A percentile compares a stretch with the other conserved stretches of the same genome.
Conservation (phyloP, 2,329 filamentous ascomycete species). For the Dactylellina parvicollis region DNA sequence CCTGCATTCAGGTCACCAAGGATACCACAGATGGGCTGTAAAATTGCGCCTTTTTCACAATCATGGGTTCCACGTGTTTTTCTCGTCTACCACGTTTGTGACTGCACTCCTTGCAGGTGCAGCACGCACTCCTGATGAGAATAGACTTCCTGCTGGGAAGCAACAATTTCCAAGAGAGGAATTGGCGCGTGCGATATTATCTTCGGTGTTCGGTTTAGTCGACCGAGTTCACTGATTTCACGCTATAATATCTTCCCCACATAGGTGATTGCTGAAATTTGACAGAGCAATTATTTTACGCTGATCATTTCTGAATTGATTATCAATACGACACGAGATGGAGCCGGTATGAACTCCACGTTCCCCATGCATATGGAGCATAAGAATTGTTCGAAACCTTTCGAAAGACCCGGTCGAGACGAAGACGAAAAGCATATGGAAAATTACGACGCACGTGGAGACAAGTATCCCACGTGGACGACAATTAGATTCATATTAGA, state of each 20-base stretch:
- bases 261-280: conserved; percentile 4
- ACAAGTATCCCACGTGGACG: conserved; percentile 49
- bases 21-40: conserved; percentile 9
- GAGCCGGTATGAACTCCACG: not conserved
- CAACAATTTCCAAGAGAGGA: too few species aligned
- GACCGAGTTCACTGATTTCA: not conserved
- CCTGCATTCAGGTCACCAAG: too few species aligned
- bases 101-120: conserved; percentile 15
- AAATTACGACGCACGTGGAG: conserved; percentile 16
- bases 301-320: conserved; percentile 28
- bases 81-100: conserved; percentile 50
- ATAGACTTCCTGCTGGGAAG: not conserved
- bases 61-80: conserved; percentile 39
- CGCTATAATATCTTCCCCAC: conserved; percentile 8
- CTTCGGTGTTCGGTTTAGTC: too few species aligned
- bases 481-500: conserved; percentile 7
- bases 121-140: not conserved
- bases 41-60: conserved; percentile 22
- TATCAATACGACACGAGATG: not conserved
- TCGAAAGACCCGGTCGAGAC: conserved; percentile 33
- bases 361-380: not conserved
- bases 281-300: conserved; percentile 5
- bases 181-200: too few species aligned
- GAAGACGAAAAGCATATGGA: not conserved
- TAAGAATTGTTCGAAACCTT: not conserved